A percentile compares a stretch with the other conserved stretches of the same genome.
phyloP scores from a whole-genome alignment of 2,329 filamentous ascomycete genomes.

The Ascomycota sp. region DNA sequence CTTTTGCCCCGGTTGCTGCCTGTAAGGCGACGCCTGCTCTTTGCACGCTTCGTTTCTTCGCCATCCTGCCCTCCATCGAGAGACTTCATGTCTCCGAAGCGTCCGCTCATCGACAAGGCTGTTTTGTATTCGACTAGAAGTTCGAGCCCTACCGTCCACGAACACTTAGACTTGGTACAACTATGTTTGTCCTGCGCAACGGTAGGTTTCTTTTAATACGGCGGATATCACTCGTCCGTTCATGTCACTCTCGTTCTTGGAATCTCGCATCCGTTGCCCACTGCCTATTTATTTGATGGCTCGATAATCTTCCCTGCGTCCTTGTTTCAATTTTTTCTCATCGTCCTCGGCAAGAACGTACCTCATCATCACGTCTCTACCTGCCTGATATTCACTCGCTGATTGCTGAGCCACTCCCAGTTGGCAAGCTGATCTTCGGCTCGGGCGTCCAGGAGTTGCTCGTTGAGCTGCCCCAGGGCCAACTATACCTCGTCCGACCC shows the following conservation, averaged over 20 bases:
- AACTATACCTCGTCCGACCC: constrained; percentile 91
- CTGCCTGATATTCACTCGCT: background rate
- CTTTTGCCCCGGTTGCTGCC: too few relatives aligned
- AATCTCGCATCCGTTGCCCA: background rate
- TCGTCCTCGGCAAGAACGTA: too few relatives aligned
- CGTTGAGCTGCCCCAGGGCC: constrained; percentile 84
- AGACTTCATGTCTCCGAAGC: background rate
- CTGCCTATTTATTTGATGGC: background rate
- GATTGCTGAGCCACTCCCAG: constrained; percentile 19
- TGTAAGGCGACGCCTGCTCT: too few relatives aligned
- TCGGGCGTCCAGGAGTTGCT: constrained; percentile 72
- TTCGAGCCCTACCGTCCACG: too few relatives aligned
- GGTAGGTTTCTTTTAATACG: constrained; percentile 13
- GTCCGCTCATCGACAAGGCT: background rate
- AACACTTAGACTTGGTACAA: constrained; percentile 1
- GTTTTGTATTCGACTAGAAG: background rate
- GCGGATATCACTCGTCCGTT: background rate
- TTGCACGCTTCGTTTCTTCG: too few relatives aligned
- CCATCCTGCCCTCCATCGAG: too few relatives aligned
- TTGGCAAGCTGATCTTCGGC: constrained; percentile 87
- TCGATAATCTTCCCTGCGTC: too few relatives aligned
- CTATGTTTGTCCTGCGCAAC: constrained; percentile 23
- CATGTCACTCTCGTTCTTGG: background rate
- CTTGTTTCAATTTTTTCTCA: too few relatives aligned
- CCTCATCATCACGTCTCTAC: too few relatives aligned